Conservation (phyloP, 352 stramenopile genomes). For the Phytophthora ramorum region DNA sequence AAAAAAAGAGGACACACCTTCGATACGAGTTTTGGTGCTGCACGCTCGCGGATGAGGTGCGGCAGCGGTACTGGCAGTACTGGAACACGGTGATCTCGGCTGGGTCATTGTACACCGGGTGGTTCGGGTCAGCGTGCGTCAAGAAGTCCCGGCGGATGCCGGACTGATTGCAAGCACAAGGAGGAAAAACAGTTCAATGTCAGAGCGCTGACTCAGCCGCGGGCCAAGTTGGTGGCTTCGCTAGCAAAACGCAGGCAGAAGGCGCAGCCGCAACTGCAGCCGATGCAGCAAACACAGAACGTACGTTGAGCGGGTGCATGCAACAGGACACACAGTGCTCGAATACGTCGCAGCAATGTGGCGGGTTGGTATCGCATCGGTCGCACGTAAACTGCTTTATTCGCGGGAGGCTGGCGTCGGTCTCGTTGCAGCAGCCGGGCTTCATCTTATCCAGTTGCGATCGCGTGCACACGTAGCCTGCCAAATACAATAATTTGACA, state of each 20-base stretch:
- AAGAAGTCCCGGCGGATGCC: constrained; percentile 67
- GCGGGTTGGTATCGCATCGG: constrained; percentile 64
- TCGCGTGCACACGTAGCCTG: constrained; percentile 61
- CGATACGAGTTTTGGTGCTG: constrained; percentile 84
- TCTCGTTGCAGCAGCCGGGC: constrained; percentile 69
- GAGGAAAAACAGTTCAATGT: constrained; percentile 20
- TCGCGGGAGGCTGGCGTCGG: constrained; percentile 50
- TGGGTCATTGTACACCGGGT: constrained; percentile 70
- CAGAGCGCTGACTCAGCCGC: constrained; percentile 15
- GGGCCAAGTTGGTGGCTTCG: neutral
- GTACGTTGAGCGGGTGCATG: constrained; percentile 81
- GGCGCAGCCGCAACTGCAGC: constrained; percentile 12
- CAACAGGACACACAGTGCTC: constrained; percentile 84
- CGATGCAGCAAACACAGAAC: constrained; percentile 10
- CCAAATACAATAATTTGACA: neutral
- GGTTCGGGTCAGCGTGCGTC: constrained; percentile 59
- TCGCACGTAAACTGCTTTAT: constrained; percentile 73
- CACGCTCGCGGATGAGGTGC: constrained; percentile 78
- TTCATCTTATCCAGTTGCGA: constrained; percentile 47
- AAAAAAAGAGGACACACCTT: constrained; percentile 44
- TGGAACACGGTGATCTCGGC: constrained; percentile 68
- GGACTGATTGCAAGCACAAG: constrained; percentile 35
- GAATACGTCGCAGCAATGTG: constrained; percentile 74
- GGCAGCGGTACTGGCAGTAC: constrained; percentile 74
- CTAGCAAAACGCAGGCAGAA: neutral